phyloP scores from a whole-genome alignment of 768 basidiomycete species.

The Clathrus columnatus region DNA sequence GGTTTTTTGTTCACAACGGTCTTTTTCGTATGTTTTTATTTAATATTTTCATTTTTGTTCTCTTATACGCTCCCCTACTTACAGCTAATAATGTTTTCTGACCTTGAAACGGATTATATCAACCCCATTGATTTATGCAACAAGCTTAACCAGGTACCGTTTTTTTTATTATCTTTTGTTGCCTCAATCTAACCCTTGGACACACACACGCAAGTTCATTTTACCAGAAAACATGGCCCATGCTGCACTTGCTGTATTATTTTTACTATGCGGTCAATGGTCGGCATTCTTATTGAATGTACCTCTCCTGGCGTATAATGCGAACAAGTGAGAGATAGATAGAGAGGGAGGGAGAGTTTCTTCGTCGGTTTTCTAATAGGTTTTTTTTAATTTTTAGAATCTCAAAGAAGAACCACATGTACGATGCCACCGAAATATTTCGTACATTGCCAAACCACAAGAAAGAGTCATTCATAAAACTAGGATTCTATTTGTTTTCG shows the following conservation, averaged over 20 bases:
- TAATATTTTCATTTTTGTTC: background rate
- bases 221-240: conserved; percentile 94
- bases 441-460: conserved; percentile 89
- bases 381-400: conserved; percentile 49
- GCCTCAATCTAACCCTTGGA: background rate
- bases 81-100: conserved; percentile 99
- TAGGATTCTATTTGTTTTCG: conserved; percentile 86
- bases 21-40: conserved; percentile 75
- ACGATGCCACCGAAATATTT: conserved; percentile 99
- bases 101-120: conserved; percentile 99
- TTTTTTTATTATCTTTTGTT: background rate
- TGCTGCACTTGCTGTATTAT: conserved; percentile 80
- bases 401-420: conserved; percentile 91
- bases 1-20: conserved; percentile 97
- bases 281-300: conserved; percentile 82
- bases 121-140: conserved; percentile 99
- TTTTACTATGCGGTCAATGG: conserved; percentile 96
- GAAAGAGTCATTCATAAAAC: conserved; percentile 92
- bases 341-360: background rate
- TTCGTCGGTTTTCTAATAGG: background rate
- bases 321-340: conserved; percentile 73
- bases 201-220: conserved; percentile 64
- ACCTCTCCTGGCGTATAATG: conserved; percentile 85
- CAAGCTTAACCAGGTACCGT: conserved; percentile 85
- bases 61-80: background rate